A percentile compares a stretch with the other conserved stretches of the same genome.
phyloP scores from a whole-genome alignment of 2,329 filamentous ascomycete genomes.

The Claviceps sp. region DNA sequence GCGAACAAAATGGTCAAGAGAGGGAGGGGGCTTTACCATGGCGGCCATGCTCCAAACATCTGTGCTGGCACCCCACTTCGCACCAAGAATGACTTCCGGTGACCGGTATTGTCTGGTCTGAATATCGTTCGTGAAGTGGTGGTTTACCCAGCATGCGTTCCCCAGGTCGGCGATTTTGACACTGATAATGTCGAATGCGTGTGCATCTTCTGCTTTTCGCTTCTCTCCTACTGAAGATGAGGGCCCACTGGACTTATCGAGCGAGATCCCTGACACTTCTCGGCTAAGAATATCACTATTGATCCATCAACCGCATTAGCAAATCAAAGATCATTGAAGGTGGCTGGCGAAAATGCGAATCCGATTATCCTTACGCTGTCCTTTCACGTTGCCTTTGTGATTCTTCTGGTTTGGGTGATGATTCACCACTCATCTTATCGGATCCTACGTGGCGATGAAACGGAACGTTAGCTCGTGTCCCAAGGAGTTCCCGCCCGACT shows the following conservation, averaged over 20 bases:
- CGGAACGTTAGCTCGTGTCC: background rate
- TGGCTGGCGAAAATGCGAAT: background rate
- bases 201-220: constrained; percentile 44
- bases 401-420: constrained; percentile 44
- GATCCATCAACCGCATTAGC: constrained; percentile 5
- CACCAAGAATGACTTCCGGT: constrained; percentile 88
- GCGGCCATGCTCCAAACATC: constrained; percentile 99
- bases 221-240: constrained; percentile 47
- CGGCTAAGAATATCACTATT: constrained; percentile 73
- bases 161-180: constrained; percentile 98
- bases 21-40: constrained; percentile 55
- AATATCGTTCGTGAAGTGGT: constrained; percentile 99
- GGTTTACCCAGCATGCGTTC: constrained; percentile 96
- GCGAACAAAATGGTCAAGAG: background rate
- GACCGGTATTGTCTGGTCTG: constrained; percentile 96
- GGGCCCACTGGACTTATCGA: constrained; percentile 55
- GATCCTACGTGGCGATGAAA: constrained; percentile 13
- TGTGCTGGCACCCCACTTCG: constrained; percentile 98
- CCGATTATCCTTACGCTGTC: constrained; percentile 58
- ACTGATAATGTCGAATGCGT: constrained; percentile 64
- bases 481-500: too few species aligned
- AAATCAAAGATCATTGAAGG: background rate
- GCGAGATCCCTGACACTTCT: constrained; percentile 87
- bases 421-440: constrained; percentile 23
- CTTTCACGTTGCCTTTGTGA: constrained; percentile 78